These are phyloP conservation scores for Thozetella sp. DNA, from an alignment of 495 filamentous ascomycete genomes.

Conservation along the genomic window DNA sequence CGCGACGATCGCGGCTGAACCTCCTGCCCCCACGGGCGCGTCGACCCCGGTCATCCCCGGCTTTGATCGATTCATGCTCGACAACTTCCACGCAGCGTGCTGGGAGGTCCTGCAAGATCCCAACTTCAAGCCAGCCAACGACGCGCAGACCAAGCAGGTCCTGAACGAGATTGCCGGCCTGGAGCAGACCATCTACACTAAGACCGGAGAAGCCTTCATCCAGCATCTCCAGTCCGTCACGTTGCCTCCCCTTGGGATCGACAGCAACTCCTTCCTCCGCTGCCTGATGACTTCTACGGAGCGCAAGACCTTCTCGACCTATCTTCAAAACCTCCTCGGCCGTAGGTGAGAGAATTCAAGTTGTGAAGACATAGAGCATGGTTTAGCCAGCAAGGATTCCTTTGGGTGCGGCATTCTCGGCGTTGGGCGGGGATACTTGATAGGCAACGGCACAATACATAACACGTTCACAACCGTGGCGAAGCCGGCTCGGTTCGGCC, in stretches of 20 bases:
- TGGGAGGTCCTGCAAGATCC: slow-evolving; percentile 81
- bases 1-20: slow-evolving; percentile 49
- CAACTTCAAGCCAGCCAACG: slow-evolving; percentile 72
- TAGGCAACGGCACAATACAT: not conserved
- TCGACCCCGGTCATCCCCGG: slow-evolving; percentile 68
- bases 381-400: not conserved
- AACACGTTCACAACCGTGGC: not conserved
- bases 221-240: slow-evolving; percentile 46
- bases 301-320: slow-evolving; percentile 48
- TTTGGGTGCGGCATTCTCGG: not conserved
- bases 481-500: too few relatives aligned
- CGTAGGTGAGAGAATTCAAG: slow-evolving; percentile 19
- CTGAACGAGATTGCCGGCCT: slow-evolving; percentile 80
- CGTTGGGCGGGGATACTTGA: not conserved
- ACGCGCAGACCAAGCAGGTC: slow-evolving; percentile 83
- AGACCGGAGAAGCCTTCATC: slow-evolving; percentile 68
- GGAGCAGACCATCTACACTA: slow-evolving; percentile 84
- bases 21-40: slow-evolving; percentile 36
- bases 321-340: slow-evolving; percentile 42
- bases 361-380: slow-evolving; percentile 3
- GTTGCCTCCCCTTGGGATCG: slow-evolving; percentile 48
- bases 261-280: slow-evolving; percentile 49
- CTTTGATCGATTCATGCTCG: slow-evolving; percentile 89
- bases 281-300: slow-evolving; percentile 49
- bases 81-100: slow-evolving; percentile 82